Base-by-base conservation (phyloP, 176 grass and related monocot species). In the Zizania latifolia region DNA sequence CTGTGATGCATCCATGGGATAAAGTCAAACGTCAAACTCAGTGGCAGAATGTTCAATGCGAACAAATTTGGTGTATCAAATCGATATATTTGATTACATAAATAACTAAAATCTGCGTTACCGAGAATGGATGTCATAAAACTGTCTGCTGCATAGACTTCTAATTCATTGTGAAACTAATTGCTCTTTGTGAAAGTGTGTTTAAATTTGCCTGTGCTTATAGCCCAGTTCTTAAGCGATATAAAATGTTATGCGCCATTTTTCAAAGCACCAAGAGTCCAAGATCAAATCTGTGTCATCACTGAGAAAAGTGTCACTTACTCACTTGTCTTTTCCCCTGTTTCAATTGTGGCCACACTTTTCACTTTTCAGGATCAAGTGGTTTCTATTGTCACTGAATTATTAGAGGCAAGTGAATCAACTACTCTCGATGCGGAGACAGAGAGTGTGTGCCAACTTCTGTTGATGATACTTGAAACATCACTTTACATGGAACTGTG, bases 401-500 rank as follows among this genome's bases (percentile, higher is more conserved):
- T 98, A 62, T 68, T 90, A 2, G 83, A 82, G 46, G 81, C 78
- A 70, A 89, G 80, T 85, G 83, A 40, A 48, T 73, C 81, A 37
- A 90, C 68, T 16, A 11, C 58, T 39, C 71, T 98, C 29, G n/a
- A 81, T 40, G 62, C 56, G 1, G 82, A 94, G 60, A 75, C 6
- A 38, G 26, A 80, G 60, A 86, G 58, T 29, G 72, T 94, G 55
- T 94, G 94, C 29, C 38, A 62, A 27, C 26, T 89, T 53, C 82
- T 98, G 39, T 76, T 94, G 76, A 81, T 88, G 37, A 78, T 87
- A 72, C 86, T 98, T 41, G 94, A 98, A 70, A 88, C 61, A 35
- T 92, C 94, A 22, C 82, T 98, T 62, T 88, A 91, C 69, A 82
- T 98, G 83, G 89, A 94, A 78, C 65, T 93, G 27, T 98, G 88